Evolutionary conservation across 805 yeast species (phyloP), one percentile per base, ranked within the genome.

Genomic region (Myxozyma udenii): DNA sequence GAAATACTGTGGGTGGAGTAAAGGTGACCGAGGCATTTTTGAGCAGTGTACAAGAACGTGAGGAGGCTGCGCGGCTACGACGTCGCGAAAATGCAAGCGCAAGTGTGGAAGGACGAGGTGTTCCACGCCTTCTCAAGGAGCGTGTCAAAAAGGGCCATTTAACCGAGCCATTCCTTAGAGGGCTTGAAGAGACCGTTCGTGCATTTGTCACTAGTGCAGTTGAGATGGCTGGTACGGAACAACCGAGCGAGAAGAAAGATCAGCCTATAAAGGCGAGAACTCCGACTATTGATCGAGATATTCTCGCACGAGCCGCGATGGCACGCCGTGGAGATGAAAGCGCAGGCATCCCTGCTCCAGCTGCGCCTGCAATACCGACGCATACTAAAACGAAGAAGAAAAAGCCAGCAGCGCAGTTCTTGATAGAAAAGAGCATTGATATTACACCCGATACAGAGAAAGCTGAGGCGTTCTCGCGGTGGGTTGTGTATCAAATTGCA

Each of bases 401-500:
- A 6, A 5, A 30, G 22, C 19, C 35, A 25, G n/a, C 23, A 6
- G 21, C 12, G 35, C 51, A 46, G 41, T 40, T 39, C 16, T 21
- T 55, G 37, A 32, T 44, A 7, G 60, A 55, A 36, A 45, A 46
- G 41, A 51, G 48, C 24, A 48, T 55, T 25, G 47, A 38, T 12
- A 43, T 55, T 11, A 46, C 30, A 14, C 49, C 51, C 4, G 60
- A 53, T 23, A 48, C 49, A 6, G 54, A 43, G 1, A 41, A 47
- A 21, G 58, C 60, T 4, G 60, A 55, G 25, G 24, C 58, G 2
- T 55, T 55, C 39, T 43, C 46, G 7, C 41, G 60, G 12, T 55
- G 60, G 60, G 39, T 48, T n/a, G 57, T 53, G 11, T 53, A 52
- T 19, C 58, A 55, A 44, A 45, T 55, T 32, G 60, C 60, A 14